phyloP scores from a whole-genome alignment of 2,329 filamentous ascomycete species.

The Reticulascus tulasneorum region DNA sequence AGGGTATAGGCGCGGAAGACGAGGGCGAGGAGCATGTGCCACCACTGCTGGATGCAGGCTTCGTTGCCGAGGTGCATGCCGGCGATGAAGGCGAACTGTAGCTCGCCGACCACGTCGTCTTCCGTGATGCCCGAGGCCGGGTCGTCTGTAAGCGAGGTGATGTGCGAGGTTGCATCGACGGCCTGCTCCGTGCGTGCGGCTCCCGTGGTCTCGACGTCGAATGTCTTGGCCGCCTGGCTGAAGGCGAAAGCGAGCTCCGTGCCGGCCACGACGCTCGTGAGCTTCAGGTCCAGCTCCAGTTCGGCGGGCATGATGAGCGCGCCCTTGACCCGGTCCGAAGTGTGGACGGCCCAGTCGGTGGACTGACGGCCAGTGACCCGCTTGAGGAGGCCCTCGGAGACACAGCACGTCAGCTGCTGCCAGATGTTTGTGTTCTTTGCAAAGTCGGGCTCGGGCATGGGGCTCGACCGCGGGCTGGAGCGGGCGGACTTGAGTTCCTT shows the following conservation, averaged over 20 bases:
- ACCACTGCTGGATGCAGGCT: slow-evolving; percentile 60
- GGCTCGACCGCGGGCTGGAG: slow-evolving; percentile 1
- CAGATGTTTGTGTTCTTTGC: slow-evolving; percentile 37
- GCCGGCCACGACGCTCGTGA: slow-evolving; percentile 24
- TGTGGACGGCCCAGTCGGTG: slow-evolving; percentile 49
- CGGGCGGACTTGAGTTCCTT: slow-evolving; percentile 1
- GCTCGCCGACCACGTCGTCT: slow-evolving; percentile 51
- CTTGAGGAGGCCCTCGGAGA: slow-evolving; percentile 40
- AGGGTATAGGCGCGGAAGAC: slow-evolving; percentile 49
- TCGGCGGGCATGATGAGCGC: slow-evolving; percentile 33
- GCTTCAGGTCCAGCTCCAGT: slow-evolving; percentile 34
- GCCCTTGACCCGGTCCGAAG: slow-evolving; percentile 47
- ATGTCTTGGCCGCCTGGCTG: slow-evolving; percentile 36
- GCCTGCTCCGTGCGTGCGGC: slow-evolving; percentile 38
- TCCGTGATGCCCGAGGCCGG: slow-evolving; percentile 23
- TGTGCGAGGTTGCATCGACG: slow-evolving; percentile 44
- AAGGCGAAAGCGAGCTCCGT: slow-evolving; percentile 47
- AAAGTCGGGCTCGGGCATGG: slow-evolving; percentile 20
- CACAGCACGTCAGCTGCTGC: slow-evolving; percentile 45
- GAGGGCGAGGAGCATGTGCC: slow-evolving; percentile 48
- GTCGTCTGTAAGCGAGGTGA: slow-evolving; percentile 38
- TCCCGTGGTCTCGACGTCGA: slow-evolving; percentile 32
- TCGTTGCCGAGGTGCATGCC: slow-evolving; percentile 56
- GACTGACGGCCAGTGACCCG: slow-evolving; percentile 40
- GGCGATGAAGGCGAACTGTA: slow-evolving; percentile 57